These are phyloP conservation scores for Articulospora tetracladia DNA, from an alignment of 495 filamentous ascomycete species.

Conservation along the genomic window DNA sequence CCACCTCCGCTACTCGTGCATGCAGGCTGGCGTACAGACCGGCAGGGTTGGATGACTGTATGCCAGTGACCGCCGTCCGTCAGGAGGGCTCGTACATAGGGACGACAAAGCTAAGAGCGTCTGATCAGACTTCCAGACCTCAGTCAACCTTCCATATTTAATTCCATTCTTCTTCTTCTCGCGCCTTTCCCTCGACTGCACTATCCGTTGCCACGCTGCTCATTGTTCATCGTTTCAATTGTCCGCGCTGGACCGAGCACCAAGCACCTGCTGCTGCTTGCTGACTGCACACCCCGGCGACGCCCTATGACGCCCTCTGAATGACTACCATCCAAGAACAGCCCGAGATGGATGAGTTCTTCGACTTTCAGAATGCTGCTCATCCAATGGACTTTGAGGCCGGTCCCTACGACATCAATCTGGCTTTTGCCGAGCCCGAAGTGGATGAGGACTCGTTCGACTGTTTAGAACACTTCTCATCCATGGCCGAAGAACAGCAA, in stretches of 20 bases:
- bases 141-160: neutral
- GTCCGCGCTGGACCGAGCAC: no score
- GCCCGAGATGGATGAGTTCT: slow-evolving; percentile 39
- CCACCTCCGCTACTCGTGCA: neutral
- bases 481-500: slow-evolving; percentile 27
- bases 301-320: slow-evolving; percentile 19
- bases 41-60: slow-evolving; percentile 11
- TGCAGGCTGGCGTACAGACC: neutral
- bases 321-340: slow-evolving; percentile 27
- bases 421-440: slow-evolving; percentile 32
- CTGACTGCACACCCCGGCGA: no score
- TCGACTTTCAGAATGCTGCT: slow-evolving; percentile 50
- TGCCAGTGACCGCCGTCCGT: no score
- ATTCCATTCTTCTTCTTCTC: neutral
- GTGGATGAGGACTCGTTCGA: slow-evolving; percentile 22
- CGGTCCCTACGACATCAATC: slow-evolving; percentile 35
- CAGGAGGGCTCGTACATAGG: neutral
- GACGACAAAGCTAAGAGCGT: neutral
- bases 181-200: slow-evolving; percentile 14
- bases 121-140: neutral
- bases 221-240: no score
- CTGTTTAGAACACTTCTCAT: slow-evolving; percentile 26
- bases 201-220: neutral
- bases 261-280: no score
- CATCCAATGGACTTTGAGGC: slow-evolving; percentile 37